A percentile compares a stretch with the other conserved stretches of the same genome.
These are phyloP conservation scores for Penicillium brevicompactum DNA, from an alignment of 2,329 filamentous ascomycete species.

Conservation along the genomic window DNA sequence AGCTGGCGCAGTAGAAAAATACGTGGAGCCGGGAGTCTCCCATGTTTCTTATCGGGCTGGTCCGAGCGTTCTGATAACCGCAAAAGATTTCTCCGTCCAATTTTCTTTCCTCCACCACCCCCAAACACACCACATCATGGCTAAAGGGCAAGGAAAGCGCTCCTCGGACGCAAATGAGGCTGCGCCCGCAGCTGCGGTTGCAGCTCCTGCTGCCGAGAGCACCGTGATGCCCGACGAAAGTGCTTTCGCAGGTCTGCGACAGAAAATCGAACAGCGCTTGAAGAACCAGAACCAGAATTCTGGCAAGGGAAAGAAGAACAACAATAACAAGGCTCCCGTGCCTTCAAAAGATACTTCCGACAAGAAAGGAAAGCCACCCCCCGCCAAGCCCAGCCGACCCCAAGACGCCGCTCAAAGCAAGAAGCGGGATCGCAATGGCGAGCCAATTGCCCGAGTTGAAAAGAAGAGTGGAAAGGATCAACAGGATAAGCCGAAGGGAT, in stretches of 20 bases:
- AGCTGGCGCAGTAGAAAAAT: background rate
- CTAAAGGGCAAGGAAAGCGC: constrained; percentile 41
- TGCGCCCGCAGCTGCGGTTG: constrained; percentile 16
- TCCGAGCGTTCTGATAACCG: constrained; percentile 29
- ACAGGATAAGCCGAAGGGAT: constrained; percentile 12
- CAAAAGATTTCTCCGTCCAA: constrained; percentile 32
- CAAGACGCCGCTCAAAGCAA: constrained; percentile 39
- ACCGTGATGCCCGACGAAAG: constrained; percentile 38
- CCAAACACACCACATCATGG: constrained; percentile 32
- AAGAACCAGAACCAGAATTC: constrained; percentile 37
- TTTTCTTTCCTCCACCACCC: constrained; percentile 21
- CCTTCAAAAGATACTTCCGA: constrained; percentile 22
- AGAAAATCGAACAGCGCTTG: constrained; percentile 45
- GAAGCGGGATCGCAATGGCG: constrained; percentile 50
- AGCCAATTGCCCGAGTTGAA: constrained; percentile 43
- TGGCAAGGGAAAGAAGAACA: constrained; percentile 30
- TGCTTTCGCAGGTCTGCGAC: constrained; percentile 44
- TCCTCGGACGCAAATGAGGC: constrained; percentile 28
- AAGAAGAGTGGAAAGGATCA: constrained; percentile 30
- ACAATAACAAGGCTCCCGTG: constrained; percentile 28
- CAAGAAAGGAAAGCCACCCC: constrained; percentile 27
- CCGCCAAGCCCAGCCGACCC: constrained; percentile 24
- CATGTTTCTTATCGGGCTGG: constrained; percentile 27
- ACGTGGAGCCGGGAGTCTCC: background rate
- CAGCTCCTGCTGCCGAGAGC: constrained; percentile 22